Percentiles rank a stretch among this genome's conserved stretches.
phyloP scores from a whole-genome alignment of 768 basidiomycete species.

The Boletus speciosus region DNA sequence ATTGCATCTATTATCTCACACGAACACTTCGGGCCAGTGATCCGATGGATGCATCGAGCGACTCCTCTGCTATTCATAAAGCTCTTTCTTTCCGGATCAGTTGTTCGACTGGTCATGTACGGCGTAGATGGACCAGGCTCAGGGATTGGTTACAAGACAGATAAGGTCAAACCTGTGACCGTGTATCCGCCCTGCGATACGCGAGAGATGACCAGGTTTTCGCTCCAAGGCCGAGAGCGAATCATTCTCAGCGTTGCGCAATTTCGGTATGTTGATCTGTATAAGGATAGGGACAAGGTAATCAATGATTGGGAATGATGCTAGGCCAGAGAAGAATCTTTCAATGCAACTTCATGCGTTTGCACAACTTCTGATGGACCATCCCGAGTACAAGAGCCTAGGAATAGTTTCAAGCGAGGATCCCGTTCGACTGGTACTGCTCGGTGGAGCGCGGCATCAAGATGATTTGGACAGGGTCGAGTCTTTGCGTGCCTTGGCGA shows the following conservation, averaged over 20 bases:
- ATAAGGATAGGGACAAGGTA: background rate
- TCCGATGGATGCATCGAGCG: conserved; percentile 44
- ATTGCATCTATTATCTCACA: conserved; percentile 68
- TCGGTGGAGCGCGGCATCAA: conserved; percentile 83
- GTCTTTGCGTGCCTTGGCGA: conserved; percentile 53
- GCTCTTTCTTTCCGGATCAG: conserved; percentile 17
- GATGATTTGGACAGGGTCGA: conserved; percentile 71
- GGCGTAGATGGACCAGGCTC: background rate
- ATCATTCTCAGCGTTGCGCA: conserved; percentile 88
- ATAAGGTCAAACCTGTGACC: conserved; percentile 31
- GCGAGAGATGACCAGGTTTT: conserved; percentile 56
- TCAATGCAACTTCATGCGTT: conserved; percentile 73
- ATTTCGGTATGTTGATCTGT: conserved; percentile 60
- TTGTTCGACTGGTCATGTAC: background rate
- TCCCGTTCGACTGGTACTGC: conserved; percentile 60
- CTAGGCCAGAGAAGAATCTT: conserved; percentile 94
- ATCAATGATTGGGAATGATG: background rate
- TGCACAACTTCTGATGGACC: conserved; percentile 46
- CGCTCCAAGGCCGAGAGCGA: conserved; percentile 51
- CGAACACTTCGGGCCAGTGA: conserved; percentile 41
- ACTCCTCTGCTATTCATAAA: conserved; percentile 40
- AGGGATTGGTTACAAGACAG: background rate
- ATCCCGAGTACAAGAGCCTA: conserved; percentile 52
- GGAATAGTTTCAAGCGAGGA: conserved; percentile 15
- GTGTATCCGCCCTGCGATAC: conserved; percentile 96